Evolutionary conservation across 768 basidiomycete species (phyloP).

Genomic region (Tricholoma terreum): DNA sequence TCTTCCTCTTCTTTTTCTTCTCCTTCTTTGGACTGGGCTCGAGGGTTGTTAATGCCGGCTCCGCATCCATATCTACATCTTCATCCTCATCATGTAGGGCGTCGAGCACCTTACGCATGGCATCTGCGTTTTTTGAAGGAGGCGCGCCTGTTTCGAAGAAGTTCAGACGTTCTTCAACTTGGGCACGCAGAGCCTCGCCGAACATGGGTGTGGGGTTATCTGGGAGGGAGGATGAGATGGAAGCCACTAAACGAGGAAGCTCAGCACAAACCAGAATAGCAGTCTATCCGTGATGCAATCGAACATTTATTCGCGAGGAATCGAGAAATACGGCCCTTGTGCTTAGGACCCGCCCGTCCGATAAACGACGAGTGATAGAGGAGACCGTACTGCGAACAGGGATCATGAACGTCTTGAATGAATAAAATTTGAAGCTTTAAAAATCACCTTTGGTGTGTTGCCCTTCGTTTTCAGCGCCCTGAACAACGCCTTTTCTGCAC

Average conservation of each 20-base stretch:
- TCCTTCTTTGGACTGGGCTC: conserved; percentile 55
- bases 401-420: background rate
- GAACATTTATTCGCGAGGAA: conserved; percentile 99
- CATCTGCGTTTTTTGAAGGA: conserved; percentile 88
- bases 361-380: conserved; percentile 97
- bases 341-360: conserved; percentile 88
- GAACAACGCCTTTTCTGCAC: conserved; percentile 98
- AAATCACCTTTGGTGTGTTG: conserved; percentile 87
- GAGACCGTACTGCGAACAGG: conserved; percentile 75
- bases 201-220: conserved; percentile 88
- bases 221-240: conserved; percentile 23
- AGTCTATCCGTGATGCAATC: conserved; percentile 95
- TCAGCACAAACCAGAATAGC: conserved; percentile 67
- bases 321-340: conserved; percentile 97
- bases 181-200: conserved; percentile 88
- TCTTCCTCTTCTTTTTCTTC: conserved; percentile 70
- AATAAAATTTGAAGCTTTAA: background rate
- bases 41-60: conserved; percentile 53
- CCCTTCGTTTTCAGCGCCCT: conserved; percentile 97
- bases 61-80: conserved; percentile 45
- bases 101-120: conserved; percentile 84
- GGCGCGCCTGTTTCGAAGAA: conserved; percentile 94
- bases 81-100: conserved; percentile 59
- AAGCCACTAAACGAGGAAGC: background rate
- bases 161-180: conserved; percentile 92